phyloP scores from a whole-genome alignment of 768 basidiomycete genomes.

The Tylopilus sp. region DNA sequence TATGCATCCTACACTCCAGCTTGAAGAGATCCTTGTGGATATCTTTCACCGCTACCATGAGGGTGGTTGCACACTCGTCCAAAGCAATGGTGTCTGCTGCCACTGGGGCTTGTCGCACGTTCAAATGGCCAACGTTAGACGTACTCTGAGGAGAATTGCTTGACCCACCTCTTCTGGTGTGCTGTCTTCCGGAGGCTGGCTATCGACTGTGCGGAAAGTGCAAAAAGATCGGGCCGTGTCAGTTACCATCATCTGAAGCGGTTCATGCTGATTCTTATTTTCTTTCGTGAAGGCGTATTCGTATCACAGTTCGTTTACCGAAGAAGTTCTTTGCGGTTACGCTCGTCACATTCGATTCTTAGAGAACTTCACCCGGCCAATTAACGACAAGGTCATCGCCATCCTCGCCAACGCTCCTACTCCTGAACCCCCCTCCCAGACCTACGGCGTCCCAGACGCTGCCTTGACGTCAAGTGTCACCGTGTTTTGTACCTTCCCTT shows the following conservation, averaged over 20 bases:
- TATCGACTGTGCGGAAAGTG: not conserved
- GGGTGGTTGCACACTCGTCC: not conserved
- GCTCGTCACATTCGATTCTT: slow-evolving; percentile 1
- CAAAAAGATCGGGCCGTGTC: too few relatives aligned
- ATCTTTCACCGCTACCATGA: not conserved
- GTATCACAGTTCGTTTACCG: too few relatives aligned
- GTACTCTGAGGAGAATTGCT: slow-evolving; percentile 3
- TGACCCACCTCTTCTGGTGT: not conserved
- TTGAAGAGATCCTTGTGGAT: slow-evolving; percentile 1
- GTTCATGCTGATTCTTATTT: too few relatives aligned
- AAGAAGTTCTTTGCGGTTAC: not conserved
- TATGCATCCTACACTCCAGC: not conserved
- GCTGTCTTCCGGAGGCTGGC: slow-evolving; percentile 2
- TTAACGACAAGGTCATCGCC: too few relatives aligned
- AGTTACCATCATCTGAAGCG: too few relatives aligned
- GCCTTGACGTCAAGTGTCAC: too few relatives aligned
- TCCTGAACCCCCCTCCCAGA: too few relatives aligned
- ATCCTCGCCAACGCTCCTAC: too few relatives aligned
- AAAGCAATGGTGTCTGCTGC: not conserved
- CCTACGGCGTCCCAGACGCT: too few relatives aligned
- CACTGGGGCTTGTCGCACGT: not conserved
- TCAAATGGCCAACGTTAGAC: slow-evolving; percentile 2
- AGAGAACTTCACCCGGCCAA: not conserved
- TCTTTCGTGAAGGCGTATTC: too few relatives aligned
- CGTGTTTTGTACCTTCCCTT: too few relatives aligned